These are phyloP conservation scores for Vigna radiata DNA, from an alignment of 306 rosid genomes.

Conservation along the genomic window DNA sequence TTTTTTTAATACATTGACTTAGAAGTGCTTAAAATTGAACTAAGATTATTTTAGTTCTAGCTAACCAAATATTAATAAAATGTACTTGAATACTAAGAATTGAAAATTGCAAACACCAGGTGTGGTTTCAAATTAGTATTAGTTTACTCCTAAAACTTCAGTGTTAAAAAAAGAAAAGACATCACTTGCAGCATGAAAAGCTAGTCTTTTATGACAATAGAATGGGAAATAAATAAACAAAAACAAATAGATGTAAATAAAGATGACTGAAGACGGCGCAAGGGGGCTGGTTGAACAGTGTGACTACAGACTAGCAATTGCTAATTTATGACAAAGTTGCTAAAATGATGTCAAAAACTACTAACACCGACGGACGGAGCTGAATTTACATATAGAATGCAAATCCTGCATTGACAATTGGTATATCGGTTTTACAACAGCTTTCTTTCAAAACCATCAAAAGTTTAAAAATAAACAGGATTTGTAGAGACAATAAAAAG, in stretches of 20 bases:
- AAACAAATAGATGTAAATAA: too few species aligned
- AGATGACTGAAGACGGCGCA: too few species aligned
- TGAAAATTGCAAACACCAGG: neutral
- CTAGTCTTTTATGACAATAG: too few species aligned
- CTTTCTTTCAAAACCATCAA: conserved; percentile 7
- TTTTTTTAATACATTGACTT: too few species aligned
- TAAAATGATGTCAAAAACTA: neutral
- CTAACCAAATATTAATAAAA: neutral
- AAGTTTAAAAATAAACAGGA: neutral
- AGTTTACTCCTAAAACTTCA: neutral
- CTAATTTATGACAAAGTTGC: neutral
- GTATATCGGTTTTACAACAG: neutral
- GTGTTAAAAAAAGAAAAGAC: neutral
- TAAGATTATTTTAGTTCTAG: neutral
- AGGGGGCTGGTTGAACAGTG: neutral
- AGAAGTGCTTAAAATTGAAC: neutral
- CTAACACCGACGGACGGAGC: neutral
- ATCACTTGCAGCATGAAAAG: neutral
- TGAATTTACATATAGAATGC: conserved; percentile 6
- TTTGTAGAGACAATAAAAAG: neutral
- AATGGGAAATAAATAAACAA: too few species aligned
- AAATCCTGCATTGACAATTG: neutral
- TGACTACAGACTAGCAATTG: neutral
- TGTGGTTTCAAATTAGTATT: neutral
- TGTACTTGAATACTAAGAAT: neutral